A percentile compares a stretch with the other conserved stretches of the same genome.
phyloP scores from a whole-genome alignment of 495 filamentous ascomycete species.

The Tuber aestivum region DNA sequence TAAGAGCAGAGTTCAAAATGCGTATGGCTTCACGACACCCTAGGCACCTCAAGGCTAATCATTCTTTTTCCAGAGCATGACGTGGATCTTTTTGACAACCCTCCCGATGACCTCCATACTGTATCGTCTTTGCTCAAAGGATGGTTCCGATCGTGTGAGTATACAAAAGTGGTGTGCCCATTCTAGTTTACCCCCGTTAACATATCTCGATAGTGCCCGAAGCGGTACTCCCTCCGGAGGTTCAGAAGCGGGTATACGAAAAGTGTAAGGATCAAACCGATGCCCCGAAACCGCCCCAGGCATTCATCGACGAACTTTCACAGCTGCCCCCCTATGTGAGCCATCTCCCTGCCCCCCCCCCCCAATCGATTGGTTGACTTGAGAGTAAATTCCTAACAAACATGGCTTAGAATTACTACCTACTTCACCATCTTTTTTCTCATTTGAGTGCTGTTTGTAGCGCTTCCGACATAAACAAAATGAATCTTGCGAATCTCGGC shows the following conservation, averaged over 20 bases:
- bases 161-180: not conserved
- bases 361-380: not conserved
- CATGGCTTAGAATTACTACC: conserved; percentile 37
- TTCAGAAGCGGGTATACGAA: conserved; percentile 42
- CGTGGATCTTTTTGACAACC: conserved; percentile 42
- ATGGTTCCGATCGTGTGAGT: conserved; percentile 40
- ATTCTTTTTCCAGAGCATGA: conserved; percentile 30
- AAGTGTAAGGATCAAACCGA: conserved; percentile 42
- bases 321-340: conserved; percentile 42
- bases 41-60: conserved; percentile 7
- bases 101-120: conserved; percentile 41
- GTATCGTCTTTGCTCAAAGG: conserved; percentile 41
- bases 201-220: conserved; percentile 26
- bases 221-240: conserved; percentile 39
- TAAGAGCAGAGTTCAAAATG: conserved; percentile 41
- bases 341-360: not conserved
- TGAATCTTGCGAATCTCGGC: conserved; percentile 42
- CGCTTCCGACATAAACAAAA: conserved; percentile 42
- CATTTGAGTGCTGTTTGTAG: conserved; percentile 36
- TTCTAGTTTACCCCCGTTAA: not conserved
- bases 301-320: conserved; percentile 41
- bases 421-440: conserved; percentile 40
- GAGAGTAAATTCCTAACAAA: conserved; percentile 7
- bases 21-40: conserved; percentile 25
- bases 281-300: conserved; percentile 34